phyloP scores from a whole-genome alignment of 2,329 filamentous ascomycete species.

The Penicillium digitatum region DNA sequence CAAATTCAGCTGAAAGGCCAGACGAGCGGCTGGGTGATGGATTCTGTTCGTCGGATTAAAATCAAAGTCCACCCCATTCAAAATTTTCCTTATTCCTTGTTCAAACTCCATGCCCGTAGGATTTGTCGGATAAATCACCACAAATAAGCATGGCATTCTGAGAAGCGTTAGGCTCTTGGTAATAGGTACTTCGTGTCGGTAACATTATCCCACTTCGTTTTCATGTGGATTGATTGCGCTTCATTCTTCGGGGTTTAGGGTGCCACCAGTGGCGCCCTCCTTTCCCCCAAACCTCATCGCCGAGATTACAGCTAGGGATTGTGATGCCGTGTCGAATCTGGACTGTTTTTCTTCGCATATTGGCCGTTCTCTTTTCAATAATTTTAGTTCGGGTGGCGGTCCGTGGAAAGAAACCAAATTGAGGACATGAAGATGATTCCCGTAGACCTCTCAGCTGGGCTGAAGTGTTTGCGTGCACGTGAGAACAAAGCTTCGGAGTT shows the following conservation, averaged over 20 bases:
- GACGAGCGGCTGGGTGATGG: neutral
- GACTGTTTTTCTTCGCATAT: neutral
- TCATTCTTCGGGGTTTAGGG: neutral
- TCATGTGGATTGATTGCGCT: neutral
- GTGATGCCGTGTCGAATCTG: neutral
- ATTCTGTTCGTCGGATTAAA: neutral
- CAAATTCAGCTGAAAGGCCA: neutral
- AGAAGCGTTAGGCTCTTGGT: neutral
- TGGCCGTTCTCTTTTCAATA: neutral
- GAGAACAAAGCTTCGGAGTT: neutral
- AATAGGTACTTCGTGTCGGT: neutral
- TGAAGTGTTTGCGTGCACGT: neutral
- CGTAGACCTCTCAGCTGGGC: neutral
- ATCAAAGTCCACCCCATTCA: neutral
- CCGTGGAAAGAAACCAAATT: neutral
- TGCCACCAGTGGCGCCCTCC: neutral
- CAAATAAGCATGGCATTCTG: neutral
- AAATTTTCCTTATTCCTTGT: neutral
- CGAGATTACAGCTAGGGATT: neutral
- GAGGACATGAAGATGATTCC: neutral
- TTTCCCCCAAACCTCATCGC: neutral
- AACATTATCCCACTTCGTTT: neutral
- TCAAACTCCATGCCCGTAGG: neutral
- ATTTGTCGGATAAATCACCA: neutral
- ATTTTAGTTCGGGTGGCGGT: neutral